Percentiles rank a stretch among this genome's conserved stretches.
Evolutionary conservation across 2,329 filamentous ascomycete species (phyloP).

Genomic region (Beauveria pseudobassiana): DNA sequence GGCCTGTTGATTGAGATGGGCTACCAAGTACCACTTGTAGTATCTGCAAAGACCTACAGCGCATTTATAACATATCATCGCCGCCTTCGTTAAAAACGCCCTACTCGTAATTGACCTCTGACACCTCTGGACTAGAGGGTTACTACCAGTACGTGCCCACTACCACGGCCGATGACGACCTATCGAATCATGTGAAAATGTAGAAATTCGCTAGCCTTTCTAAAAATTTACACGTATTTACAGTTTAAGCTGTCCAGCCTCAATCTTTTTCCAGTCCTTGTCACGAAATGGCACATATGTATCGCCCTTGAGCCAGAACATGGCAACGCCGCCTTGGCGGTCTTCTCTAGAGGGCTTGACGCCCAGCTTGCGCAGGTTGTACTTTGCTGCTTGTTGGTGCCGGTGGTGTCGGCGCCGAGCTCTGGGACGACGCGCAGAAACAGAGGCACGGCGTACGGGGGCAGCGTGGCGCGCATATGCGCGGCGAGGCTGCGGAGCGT

Average conservation of each 20-base stretch:
- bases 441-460: constrained; percentile 67
- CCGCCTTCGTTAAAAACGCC: no score
- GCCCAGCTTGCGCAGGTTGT: constrained; percentile 61
- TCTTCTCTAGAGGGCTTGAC: constrained; percentile 48
- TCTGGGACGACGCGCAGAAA: constrained; percentile 63
- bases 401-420: constrained; percentile 57
- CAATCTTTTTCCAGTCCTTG: constrained; percentile 61
- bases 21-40: no score
- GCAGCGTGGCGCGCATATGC: constrained; percentile 52
- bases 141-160: no score
- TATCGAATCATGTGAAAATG: neutral
- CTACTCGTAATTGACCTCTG: no score
- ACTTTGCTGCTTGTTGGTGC: constrained; percentile 85
- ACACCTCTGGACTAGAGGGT: no score
- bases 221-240: constrained; percentile 25
- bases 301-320: constrained; percentile 61
- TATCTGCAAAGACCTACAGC: no score
- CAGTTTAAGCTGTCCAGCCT: constrained; percentile 64
- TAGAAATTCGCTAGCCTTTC: neutral
- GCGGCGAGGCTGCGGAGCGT: constrained; percentile 51
- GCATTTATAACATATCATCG: no score
- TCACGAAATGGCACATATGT: constrained; percentile 61
- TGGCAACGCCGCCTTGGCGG: constrained; percentile 26
- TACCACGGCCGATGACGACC: neutral
- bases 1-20: no score